These are phyloP conservation scores for Vitis rotundifolia DNA, from an alignment of 164 flowering plant species.

Conservation along the genomic window DNA sequence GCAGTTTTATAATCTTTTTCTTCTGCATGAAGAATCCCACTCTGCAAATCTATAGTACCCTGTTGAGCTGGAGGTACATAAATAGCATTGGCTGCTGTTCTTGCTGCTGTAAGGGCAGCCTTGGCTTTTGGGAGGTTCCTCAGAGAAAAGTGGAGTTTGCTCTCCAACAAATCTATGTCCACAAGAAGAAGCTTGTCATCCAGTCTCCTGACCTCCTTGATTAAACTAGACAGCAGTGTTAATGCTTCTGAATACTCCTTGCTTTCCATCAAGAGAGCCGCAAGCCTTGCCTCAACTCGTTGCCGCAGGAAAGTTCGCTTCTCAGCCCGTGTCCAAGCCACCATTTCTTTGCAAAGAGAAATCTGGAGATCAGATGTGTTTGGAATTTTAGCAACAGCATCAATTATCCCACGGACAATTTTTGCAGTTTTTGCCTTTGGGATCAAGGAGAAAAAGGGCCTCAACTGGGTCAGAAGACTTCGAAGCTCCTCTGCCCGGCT, in stretches of 20 bases:
- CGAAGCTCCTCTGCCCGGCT: slow-evolving; percentile 64
- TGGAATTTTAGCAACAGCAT: slow-evolving; percentile 67
- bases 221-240: slow-evolving; percentile 47
- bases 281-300: slow-evolving; percentile 70
- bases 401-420: slow-evolving; percentile 65
- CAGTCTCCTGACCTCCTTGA: slow-evolving; percentile 67
- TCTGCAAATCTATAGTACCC: slow-evolving; percentile 71
- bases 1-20: slow-evolving; percentile 79
- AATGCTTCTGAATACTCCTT: slow-evolving; percentile 62
- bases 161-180: slow-evolving; percentile 67
- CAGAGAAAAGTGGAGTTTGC: slow-evolving; percentile 66
- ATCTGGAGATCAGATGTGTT: slow-evolving; percentile 68
- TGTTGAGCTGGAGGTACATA: slow-evolving; percentile 83
- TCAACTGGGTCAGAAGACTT: slow-evolving; percentile 59
- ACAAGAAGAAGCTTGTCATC: slow-evolving; percentile 76
- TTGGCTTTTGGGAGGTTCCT: slow-evolving; percentile 70
- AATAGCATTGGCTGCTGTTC: slow-evolving; percentile 73
- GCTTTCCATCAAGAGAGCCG: slow-evolving; percentile 60
- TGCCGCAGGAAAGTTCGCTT: slow-evolving; percentile 67
- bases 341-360: slow-evolving; percentile 66
- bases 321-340: slow-evolving; percentile 69
- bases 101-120: slow-evolving; percentile 74
- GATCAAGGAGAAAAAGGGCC: slow-evolving; percentile 65
- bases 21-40: slow-evolving; percentile 75
- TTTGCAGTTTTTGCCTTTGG: slow-evolving; percentile 77